phyloP scores from a whole-genome alignment of 208 protist genomes.

The Vickermania ingenoplastis region DNA sequence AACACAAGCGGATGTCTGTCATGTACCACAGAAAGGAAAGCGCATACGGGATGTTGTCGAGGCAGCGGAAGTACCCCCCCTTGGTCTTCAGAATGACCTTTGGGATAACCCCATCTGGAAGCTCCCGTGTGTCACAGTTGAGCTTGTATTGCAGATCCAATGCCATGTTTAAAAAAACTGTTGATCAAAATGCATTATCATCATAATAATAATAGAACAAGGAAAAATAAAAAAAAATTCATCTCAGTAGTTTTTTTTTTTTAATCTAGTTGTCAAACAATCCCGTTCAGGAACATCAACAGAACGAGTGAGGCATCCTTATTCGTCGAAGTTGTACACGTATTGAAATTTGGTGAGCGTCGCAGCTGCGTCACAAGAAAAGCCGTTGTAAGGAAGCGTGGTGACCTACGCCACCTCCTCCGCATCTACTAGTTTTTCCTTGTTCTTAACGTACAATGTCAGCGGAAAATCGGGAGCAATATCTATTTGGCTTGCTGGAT shows the following conservation, averaged over 20 bases:
- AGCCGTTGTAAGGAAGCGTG: too few species aligned
- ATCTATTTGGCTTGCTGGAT: constrained; percentile 79
- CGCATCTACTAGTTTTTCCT: constrained; percentile 62
- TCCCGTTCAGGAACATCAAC: too few species aligned
- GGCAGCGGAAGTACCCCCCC: constrained; percentile 57
- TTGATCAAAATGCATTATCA: constrained; percentile 1
- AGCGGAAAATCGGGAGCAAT: constrained; percentile 89
- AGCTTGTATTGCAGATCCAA: constrained; percentile 11
- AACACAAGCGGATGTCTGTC: constrained; percentile 27
- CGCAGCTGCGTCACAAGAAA: too few species aligned
- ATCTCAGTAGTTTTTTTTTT: too few species aligned
- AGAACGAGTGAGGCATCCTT: too few species aligned
- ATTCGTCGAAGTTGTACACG: too few species aligned
- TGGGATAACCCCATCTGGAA: constrained; percentile 28
- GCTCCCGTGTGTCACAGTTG: constrained; percentile 29
- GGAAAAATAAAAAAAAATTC: constrained; percentile 6
- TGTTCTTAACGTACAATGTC: constrained; percentile 55
- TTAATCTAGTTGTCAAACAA: too few species aligned
- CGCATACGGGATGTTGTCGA: constrained; percentile 35
- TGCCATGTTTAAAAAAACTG: background rate
- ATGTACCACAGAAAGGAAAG: constrained; percentile 73
- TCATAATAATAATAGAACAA: background rate
- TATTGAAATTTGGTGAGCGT: too few species aligned
- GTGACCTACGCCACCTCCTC: constrained; percentile 10
- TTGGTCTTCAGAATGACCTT: constrained; percentile 56